Evolutionary conservation across 805 yeast genomes (phyloP), one percentile per base, ranked within the genome.

Genomic region (Candida maesae): DNA sequence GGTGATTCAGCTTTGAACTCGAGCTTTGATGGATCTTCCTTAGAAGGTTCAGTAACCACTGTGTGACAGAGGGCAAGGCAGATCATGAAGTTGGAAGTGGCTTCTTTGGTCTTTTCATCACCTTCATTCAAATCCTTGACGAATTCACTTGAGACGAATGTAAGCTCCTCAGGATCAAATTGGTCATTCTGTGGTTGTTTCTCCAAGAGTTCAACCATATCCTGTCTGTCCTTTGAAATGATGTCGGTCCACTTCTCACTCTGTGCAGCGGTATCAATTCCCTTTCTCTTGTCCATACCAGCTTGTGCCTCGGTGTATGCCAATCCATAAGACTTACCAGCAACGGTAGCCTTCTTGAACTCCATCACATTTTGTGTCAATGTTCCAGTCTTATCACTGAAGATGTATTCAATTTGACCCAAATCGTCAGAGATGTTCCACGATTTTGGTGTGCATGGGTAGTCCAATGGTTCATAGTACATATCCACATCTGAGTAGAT

Each of bases 391-490:
- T 84, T 84, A 63, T 84, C 93, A 64, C 88, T 80, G 61, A 85
- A 85, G 36, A 85, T 78, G 56, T 85, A 85, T 59, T 85, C 95
- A 50, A 85, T 78, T 61, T 85, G 93, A 15, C 93, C 93, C 53
- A 85, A 68, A 63, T 85, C 93, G 67, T 85, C 93, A 10, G 90
- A 81, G 28, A 85, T 84, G 52, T 77, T 81, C 93, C 95, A 85
- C 0, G 90, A 72, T 55, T 84, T 84, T 12, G 93, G 93, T 12
- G 84, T 79, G 59, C 93, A 85, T 3, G 93, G 91, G 52, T 78
- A 84, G 57, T 85, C 91, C 44, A 85, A 61, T 40, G 65, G 70
- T 29, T 73, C 78, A 52, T 83, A 78, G 60, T 84, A 85, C 79
- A 85, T 78, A 30, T 73, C 65, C 30, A 78, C 76, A 60, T 84